Percentiles rank a stretch among this genome's conserved stretches.
Evolutionary conservation across 2,329 filamentous ascomycete species (phyloP).

Genomic region (Cercospora canescens): DNA sequence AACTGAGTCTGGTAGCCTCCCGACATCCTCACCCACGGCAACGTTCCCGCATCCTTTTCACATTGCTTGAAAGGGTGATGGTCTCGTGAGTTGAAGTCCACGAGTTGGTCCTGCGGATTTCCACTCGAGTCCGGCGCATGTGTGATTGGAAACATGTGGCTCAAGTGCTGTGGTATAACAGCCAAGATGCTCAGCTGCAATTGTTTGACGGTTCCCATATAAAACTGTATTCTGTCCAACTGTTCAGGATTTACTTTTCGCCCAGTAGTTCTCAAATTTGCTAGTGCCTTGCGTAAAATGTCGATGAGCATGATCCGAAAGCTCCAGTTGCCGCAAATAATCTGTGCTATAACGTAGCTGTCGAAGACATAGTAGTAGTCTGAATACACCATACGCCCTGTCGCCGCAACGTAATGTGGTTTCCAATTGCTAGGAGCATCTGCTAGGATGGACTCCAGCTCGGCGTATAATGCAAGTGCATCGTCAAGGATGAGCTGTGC

Average conservation of each 20-base stretch:
- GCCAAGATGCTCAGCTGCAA: constrained; percentile 18
- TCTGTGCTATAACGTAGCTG: constrained; percentile 18
- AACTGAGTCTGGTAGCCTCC: constrained; percentile 18
- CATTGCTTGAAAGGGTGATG: constrained; percentile 16
- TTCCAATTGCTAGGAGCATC: constrained; percentile 16
- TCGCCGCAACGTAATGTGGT: constrained; percentile 10
- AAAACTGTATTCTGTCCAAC: constrained; percentile 10
- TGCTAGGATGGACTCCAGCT: constrained; percentile 15
- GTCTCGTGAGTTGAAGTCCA: constrained; percentile 9
- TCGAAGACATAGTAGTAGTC: constrained; percentile 21
- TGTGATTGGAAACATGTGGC: constrained; percentile 4
- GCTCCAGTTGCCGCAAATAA: constrained; percentile 17
- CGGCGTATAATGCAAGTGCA: constrained; percentile 12
- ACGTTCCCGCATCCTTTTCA: neutral
- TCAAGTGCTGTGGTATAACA: constrained; percentile 17
- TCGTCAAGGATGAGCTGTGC: constrained; percentile 12
- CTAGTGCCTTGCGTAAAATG: constrained; percentile 16
- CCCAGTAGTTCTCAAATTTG: constrained; percentile 3
- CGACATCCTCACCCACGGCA: constrained; percentile 19
- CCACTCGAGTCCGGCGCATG: constrained; percentile 7
- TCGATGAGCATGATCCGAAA: constrained; percentile 20
- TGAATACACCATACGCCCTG: constrained; percentile 15
- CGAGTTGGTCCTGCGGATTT: neutral
- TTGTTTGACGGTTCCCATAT: constrained; percentile 5
- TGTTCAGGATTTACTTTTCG: constrained; percentile 5